A percentile compares a stretch with the other conserved stretches of the same genome.
These are phyloP conservation scores for Lanmaoa rubissima DNA, from an alignment of 768 basidiomycete genomes.

Conservation along the genomic window DNA sequence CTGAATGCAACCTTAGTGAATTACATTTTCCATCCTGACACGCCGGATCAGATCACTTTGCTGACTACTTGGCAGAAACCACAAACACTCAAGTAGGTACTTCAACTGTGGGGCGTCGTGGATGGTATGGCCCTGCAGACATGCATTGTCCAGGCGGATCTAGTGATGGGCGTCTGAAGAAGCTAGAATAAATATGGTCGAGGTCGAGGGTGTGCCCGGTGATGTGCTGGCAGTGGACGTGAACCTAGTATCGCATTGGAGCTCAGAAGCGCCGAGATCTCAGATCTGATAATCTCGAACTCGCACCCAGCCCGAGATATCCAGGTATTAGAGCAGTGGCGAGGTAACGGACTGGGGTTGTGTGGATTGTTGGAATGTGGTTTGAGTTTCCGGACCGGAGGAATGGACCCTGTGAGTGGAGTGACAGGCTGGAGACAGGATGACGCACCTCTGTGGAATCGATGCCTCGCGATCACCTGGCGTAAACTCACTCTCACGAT, in stretches of 20 bases:
- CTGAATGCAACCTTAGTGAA: neutral
- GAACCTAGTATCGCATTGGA: neutral
- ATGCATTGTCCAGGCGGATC: conserved; percentile 7
- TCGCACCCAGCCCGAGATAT: neutral
- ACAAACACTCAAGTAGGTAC: neutral
- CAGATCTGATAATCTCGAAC: neutral
- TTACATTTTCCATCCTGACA: neutral
- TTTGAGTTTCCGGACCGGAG: neutral
- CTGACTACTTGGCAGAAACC: neutral
- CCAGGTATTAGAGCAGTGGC: neutral
- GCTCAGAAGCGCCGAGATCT: neutral
- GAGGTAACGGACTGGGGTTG: neutral
- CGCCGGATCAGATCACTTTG: conserved; percentile 4
- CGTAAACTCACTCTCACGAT: neutral
- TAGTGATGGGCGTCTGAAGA: conserved; percentile 4
- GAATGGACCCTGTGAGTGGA: neutral
- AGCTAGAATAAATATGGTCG: neutral
- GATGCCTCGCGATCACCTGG: neutral
- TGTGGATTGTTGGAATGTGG: neutral
- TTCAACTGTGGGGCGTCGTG: neutral
- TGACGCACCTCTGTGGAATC: neutral
- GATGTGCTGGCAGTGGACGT: neutral
- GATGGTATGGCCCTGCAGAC: conserved; percentile 13
- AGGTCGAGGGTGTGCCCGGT: conserved; percentile 7
- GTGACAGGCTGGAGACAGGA: neutral